phyloP scores from a whole-genome alignment of 805 yeast genomes.

The Lachancea thermotolerans region DNA sequence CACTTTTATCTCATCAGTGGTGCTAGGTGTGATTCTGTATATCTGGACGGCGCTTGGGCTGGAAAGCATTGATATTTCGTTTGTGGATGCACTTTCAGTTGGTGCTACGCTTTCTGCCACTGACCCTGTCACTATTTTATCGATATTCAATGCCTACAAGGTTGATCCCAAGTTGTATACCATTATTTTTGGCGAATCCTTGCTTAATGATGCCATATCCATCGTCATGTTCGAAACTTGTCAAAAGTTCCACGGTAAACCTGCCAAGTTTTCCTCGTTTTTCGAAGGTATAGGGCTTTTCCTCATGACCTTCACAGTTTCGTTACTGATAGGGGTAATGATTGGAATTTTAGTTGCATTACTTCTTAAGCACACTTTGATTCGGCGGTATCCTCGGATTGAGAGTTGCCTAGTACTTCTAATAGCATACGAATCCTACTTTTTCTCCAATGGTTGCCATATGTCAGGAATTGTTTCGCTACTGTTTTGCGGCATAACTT shows the following conservation, averaged over 20 bases:
- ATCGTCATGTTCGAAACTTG: conserved; percentile 99
- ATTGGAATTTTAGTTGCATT: conserved; percentile 87
- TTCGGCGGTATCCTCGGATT: conserved; percentile 91
- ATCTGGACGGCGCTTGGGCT: conserved; percentile 89
- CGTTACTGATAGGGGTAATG: conserved; percentile 81
- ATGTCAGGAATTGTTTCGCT: conserved; percentile 98
- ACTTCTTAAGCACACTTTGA: conserved; percentile 83
- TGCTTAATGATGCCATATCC: conserved; percentile 94
- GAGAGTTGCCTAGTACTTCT: conserved; percentile 89
- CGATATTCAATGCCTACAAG: conserved; percentile 94
- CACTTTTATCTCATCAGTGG: conserved; percentile 85
- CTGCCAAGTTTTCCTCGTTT: conserved; percentile 64
- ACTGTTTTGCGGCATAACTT: conserved; percentile 90
- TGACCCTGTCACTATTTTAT: conserved; percentile 94
- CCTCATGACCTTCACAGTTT: conserved; percentile 85
- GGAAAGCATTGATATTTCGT: conserved; percentile 80
- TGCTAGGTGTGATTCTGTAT: conserved; percentile 79
- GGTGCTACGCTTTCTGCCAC: conserved; percentile 98
- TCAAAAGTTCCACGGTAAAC: conserved; percentile 87
- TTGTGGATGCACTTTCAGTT: conserved; percentile 94
- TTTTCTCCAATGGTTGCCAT: conserved; percentile 97
- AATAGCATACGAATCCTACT: conserved; percentile 92
- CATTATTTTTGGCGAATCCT: conserved; percentile 92
- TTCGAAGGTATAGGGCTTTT: conserved; percentile 93
- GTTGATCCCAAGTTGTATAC: conserved; percentile 98